Evolutionary conservation across 2,329 filamentous ascomycete species (phyloP), one percentile per base, ranked within the genome.

Genomic region (Reticulascus tulasneorum): DNA sequence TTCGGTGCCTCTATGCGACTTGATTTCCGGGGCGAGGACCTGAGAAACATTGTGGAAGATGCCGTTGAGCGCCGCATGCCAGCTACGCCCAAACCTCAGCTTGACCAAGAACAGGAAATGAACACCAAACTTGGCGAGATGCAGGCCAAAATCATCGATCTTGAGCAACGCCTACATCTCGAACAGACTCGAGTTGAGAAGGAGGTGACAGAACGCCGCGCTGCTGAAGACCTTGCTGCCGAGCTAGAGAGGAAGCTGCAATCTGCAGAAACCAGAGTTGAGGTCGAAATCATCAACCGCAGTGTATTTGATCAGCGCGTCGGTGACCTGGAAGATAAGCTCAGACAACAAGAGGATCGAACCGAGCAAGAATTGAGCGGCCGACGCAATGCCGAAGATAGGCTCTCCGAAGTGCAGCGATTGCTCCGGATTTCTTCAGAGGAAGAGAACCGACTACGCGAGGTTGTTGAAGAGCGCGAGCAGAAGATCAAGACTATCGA

Each of bases 351-450:
- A 23, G 80, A 87, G 47, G 69, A 71, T 23, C 73, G 74, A 37
- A 74, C 73, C 2, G 82, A 88, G 44, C 63, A 77, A 34, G 83
- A 90, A 49, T 63, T 82, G 40, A 66, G 72, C 28, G 62, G 64
- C 30, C 77, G 84, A 40, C 75, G 83, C 35, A 71, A 77, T 22
- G 81, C 82, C 2, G 84, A 90, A 55, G 85, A 90, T 51, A 77
- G 77, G 42, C 66, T 87, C 11, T 75, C 81, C 6, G 84, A 90
- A 53, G 71, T 81, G n/a, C 82, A 89, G 58, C 73, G 79, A 36
- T 71, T 83, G 16, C 69, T 88, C 18, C 75, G 78, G 40, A 73
- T 80, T 44, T 76, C 83, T 6, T 77, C 83, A n/a, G 82, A 87
- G 52, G 83, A 89, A 53, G 82, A 85, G 46, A 74, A 74, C 45